A percentile compares a stretch with the other conserved stretches of the same genome.
Evolutionary conservation across 2,329 filamentous ascomycete species (phyloP).

Genomic region (Malbranchea zuffiana): DNA sequence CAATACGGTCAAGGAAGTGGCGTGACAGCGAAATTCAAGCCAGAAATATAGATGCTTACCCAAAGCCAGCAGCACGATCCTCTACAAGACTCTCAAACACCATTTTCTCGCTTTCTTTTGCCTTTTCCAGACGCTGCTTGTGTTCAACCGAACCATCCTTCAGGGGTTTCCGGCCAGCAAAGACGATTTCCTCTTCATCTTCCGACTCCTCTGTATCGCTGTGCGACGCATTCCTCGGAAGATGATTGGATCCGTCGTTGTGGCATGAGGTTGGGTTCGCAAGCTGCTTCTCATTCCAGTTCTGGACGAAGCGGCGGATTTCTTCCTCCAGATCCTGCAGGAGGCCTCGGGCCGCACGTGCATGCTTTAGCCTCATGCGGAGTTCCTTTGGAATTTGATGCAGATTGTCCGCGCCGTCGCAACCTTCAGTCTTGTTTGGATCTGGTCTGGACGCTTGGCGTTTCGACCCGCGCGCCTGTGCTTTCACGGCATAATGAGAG

Average conservation of each 20-base stretch:
- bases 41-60: conserved; percentile 45
- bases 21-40: background rate
- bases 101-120: conserved; percentile 59
- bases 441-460: conserved; percentile 25
- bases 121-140: conserved; percentile 44
- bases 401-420: conserved; percentile 24
- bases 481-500: conserved; percentile 38
- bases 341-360: conserved; percentile 65
- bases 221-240: too few species aligned
- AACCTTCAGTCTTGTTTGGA: conserved; percentile 10
- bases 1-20: too few species aligned
- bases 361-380: conserved; percentile 66
- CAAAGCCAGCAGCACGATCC: conserved; percentile 69
- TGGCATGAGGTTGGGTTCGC: conserved; percentile 34
- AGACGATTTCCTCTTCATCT: conserved; percentile 81
- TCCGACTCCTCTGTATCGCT: conserved; percentile 29
- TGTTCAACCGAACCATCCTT: too few species aligned
- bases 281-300: conserved; percentile 46
- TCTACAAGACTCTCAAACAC: conserved; percentile 71
- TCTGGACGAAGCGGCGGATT: conserved; percentile 60
- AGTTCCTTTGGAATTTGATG: conserved; percentile 64
- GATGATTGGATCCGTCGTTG: conserved; percentile 7
- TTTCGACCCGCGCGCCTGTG: conserved; percentile 25
- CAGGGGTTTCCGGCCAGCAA: conserved; percentile 60
- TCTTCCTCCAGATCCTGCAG: conserved; percentile 77